Evolutionary conservation across 2,329 filamentous ascomycete species (phyloP).

Genomic region (Paradendryphiella salina): DNA sequence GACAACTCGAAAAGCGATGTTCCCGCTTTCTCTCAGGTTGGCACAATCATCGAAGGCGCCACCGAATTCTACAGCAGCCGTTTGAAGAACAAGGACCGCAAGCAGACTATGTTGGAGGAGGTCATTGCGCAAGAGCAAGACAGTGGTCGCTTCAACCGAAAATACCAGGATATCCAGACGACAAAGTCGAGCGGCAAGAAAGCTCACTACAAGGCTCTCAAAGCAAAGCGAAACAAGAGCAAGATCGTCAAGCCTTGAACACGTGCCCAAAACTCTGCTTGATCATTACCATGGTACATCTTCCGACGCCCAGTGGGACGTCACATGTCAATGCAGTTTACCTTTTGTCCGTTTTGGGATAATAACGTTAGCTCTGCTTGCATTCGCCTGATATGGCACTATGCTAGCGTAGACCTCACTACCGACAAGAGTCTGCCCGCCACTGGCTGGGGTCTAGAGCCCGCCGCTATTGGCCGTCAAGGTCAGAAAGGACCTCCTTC

Average conservation of each 20-base stretch:
- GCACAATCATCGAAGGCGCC: conserved; percentile 83
- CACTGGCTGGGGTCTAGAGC: neutral
- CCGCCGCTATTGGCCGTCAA: conserved; percentile 31
- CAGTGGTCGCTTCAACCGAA: conserved; percentile 76
- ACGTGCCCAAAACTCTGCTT: neutral
- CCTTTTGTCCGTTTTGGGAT: neutral
- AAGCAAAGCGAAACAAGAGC: conserved; percentile 58
- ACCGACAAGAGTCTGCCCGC: neutral
- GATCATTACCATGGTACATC: neutral
- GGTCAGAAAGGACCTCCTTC: conserved; percentile 51
- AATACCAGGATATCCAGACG: conserved; percentile 82
- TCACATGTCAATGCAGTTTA: neutral
- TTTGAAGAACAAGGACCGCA: conserved; percentile 83
- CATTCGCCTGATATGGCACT: neutral
- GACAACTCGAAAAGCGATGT: conserved; percentile 69
- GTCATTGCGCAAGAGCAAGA: conserved; percentile 69
- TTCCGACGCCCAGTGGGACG: neutral
- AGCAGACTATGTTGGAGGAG: conserved; percentile 84
- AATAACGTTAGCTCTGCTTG: neutral
- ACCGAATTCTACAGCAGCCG: conserved; percentile 84
- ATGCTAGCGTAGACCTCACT: neutral
- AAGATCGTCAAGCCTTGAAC: conserved; percentile 43
- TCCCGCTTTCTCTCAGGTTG: conserved; percentile 85
- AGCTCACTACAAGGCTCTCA: conserved; percentile 80
- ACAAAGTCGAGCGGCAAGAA: conserved; percentile 88